Evolutionary conservation across 163 green algal species (phyloP).

Genomic region (Picocystis sp.): DNA sequence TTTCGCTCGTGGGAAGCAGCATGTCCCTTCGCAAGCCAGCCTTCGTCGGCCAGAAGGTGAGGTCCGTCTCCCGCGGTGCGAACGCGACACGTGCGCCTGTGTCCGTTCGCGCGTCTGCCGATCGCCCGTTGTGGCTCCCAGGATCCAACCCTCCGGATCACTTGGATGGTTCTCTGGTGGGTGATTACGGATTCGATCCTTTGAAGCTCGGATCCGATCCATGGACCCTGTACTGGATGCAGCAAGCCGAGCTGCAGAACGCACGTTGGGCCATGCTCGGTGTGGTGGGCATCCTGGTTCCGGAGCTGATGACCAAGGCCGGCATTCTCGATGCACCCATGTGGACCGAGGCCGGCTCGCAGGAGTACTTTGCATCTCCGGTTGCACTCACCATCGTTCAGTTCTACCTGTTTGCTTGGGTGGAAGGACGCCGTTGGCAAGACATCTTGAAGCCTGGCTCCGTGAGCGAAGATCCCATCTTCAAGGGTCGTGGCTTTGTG

Average conservation of each 20-base stretch:
- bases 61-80: too few relatives aligned
- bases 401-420: too few relatives aligned
- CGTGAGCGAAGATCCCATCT: slow-evolving; percentile 27
- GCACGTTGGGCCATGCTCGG: slow-evolving; percentile 32
- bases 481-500: too few relatives aligned
- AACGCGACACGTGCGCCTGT: too few relatives aligned
- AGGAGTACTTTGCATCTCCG: neutral
- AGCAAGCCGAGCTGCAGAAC: slow-evolving; percentile 36
- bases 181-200: slow-evolving; percentile 50
- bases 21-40: too few relatives aligned
- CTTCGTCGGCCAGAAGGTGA: too few relatives aligned
- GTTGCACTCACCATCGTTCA: too few relatives aligned
- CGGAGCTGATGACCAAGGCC: slow-evolving; percentile 13
- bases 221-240: slow-evolving; percentile 23
- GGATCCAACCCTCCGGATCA: slow-evolving; percentile 19
- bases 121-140: too few relatives aligned
- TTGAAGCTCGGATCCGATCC: slow-evolving; percentile 19
- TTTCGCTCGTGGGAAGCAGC: too few relatives aligned
- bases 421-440: slow-evolving; percentile 39
- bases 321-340: neutral
- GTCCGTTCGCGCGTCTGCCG: too few relatives aligned
- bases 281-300: slow-evolving; percentile 22
- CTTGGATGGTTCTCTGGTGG: slow-evolving; percentile 38
- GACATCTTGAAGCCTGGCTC: slow-evolving; percentile 70
- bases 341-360: slow-evolving; percentile 1